These are phyloP conservation scores for Fraxinus americana DNA, from an alignment of 257 asterid genomes.

Conservation along the genomic window DNA sequence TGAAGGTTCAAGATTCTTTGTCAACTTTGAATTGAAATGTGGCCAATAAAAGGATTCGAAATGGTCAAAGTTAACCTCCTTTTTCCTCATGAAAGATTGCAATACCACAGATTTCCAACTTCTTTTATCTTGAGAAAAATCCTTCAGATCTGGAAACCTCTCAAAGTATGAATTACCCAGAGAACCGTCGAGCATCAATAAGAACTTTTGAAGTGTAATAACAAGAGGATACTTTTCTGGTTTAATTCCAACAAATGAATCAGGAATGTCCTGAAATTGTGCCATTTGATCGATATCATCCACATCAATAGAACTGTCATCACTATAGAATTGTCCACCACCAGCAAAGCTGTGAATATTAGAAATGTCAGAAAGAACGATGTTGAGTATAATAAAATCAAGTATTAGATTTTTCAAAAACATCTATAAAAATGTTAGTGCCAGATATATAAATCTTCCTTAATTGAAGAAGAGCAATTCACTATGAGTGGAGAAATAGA, in stretches of 20 bases:
- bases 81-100: conserved; percentile 47
- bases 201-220: conserved; percentile 62
- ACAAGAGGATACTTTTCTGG: conserved; percentile 58
- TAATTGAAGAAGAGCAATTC: too few relatives aligned
- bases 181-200: conserved; percentile 78
- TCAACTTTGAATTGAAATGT: conserved; percentile 46
- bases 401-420: too few relatives aligned
- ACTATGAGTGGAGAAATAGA: too few relatives aligned
- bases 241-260: conserved; percentile 49
- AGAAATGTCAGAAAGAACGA: conserved; percentile 20
- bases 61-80: conserved; percentile 62
- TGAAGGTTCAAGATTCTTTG: conserved; percentile 55
- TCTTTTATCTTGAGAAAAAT: conserved; percentile 23
- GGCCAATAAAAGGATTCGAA: conserved; percentile 59
- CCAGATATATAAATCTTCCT: background rate
- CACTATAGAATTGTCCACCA: conserved; percentile 26
- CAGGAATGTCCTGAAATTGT: too few relatives aligned
- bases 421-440: too few relatives aligned
- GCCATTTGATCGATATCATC: too few relatives aligned
- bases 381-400: too few relatives aligned
- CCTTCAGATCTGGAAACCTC: conserved; percentile 43
- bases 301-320: conserved; percentile 29
- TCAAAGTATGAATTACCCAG: conserved; percentile 54
- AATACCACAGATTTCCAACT: conserved; percentile 44
- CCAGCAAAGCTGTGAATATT: conserved; percentile 42